Conservation (phyloP, 495 filamentous ascomycete genomes). For the Talaromyces thailandensis region DNA sequence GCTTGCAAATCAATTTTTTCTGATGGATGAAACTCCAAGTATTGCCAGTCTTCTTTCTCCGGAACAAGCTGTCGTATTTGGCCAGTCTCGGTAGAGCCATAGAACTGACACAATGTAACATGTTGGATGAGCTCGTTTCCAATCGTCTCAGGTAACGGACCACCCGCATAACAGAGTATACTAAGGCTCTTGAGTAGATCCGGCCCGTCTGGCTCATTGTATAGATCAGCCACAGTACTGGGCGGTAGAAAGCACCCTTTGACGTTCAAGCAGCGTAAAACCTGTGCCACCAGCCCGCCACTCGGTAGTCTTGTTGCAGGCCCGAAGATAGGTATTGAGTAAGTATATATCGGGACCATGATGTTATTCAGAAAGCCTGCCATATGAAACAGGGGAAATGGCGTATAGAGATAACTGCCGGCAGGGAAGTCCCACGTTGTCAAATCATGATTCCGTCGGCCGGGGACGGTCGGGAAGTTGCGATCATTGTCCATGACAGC, state of each 20-base stretch:
- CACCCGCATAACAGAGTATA: constrained; percentile 16
- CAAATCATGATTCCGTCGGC: constrained; percentile 16
- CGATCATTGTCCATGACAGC: constrained; percentile 22
- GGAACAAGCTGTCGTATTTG: not conserved
- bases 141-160: constrained; percentile 10
- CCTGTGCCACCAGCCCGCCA: not conserved
- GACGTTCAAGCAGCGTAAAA: not conserved
- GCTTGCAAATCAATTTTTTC: constrained; percentile 32
- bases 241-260: constrained; percentile 8
- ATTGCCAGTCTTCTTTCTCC: constrained; percentile 38
- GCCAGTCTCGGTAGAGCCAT: constrained; percentile 15
- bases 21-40: constrained; percentile 38
- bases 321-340: not conserved
- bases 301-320: constrained; percentile 1
- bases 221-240: constrained; percentile 12
- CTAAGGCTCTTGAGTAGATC: constrained; percentile 10
- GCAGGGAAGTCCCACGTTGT: constrained; percentile 16
- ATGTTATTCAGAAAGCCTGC: constrained; percentile 6
- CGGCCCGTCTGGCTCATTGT: constrained; percentile 11
- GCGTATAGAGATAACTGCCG: constrained; percentile 13
- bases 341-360: constrained; percentile 7
- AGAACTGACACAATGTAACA: constrained; percentile 13
- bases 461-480: constrained; percentile 15
- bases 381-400: constrained; percentile 22
- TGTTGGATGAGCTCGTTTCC: constrained; percentile 12